These are phyloP conservation scores for Berberis thunbergii DNA, from an alignment of 164 flowering plant genomes.

Conservation along the genomic window DNA sequence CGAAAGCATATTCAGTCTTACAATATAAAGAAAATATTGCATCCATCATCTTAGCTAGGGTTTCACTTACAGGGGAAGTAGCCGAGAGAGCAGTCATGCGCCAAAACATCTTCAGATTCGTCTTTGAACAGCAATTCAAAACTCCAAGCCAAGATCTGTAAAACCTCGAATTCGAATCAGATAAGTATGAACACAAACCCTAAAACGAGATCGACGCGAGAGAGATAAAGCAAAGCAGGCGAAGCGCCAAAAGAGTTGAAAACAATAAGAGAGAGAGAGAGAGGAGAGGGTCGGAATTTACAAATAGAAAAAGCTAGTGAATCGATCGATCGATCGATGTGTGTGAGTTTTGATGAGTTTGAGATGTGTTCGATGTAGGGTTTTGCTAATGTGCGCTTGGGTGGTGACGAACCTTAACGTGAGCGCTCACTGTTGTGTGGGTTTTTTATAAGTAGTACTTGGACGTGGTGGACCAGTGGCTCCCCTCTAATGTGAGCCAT, in stretches of 20 bases:
- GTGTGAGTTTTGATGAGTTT: neutral
- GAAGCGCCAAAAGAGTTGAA: constrained; percentile 5
- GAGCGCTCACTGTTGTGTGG: no score
- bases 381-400: constrained; percentile 7
- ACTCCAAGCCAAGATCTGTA: no score
- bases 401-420: neutral
- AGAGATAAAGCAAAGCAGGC: neutral
- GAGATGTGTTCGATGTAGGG: neutral
- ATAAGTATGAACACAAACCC: neutral
- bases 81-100: constrained; percentile 73
- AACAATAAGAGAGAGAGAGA: constrained; percentile 1
- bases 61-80: constrained; percentile 67
- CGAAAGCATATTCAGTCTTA: no score
- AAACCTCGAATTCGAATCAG: constrained; percentile 8
- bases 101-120: constrained; percentile 66
- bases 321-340: neutral
- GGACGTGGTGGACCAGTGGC: no score
- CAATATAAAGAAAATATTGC: no score
- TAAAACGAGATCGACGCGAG: neutral
- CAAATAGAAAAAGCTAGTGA: neutral
- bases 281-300: constrained; percentile 2
- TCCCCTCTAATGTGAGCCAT: no score
- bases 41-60: no score
- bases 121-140: no score
- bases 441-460: no score